These are phyloP conservation scores for Zygoascus sp. DNA, from an alignment of 1,139 yeast genomes.

Conservation along the genomic window DNA sequence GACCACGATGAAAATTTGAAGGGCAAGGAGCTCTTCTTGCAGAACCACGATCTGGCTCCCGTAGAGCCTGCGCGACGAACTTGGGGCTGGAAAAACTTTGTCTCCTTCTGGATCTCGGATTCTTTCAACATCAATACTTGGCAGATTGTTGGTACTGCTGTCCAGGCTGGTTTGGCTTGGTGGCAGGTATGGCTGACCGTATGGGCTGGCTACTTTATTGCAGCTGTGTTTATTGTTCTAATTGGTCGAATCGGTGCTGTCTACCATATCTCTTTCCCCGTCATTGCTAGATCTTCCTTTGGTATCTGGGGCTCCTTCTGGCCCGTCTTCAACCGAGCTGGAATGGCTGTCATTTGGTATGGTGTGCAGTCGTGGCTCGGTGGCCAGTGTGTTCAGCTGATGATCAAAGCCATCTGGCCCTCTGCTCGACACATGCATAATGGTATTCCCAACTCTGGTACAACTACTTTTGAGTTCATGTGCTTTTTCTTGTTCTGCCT, in stretches of 20 bases:
- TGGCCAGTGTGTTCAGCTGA: conserved; percentile 69
- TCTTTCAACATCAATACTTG: conserved; percentile 84
- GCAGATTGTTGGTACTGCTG: conserved; percentile 87
- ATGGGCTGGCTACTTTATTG: conserved; percentile 46
- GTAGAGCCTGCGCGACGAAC: conserved; percentile 59
- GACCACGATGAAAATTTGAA: conserved; percentile 24
- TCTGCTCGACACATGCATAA: conserved; percentile 37
- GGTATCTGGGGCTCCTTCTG: conserved; percentile 39
- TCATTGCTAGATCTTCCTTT: conserved; percentile 36
- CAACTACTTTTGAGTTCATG: conserved; percentile 66
- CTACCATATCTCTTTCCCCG: conserved; percentile 39
- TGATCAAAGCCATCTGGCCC: conserved; percentile 44
- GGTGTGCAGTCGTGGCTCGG: conserved; percentile 81
- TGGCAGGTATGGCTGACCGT: conserved; percentile 88
- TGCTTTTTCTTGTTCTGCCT: conserved; percentile 78
- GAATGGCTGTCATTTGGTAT: conserved; percentile 81
- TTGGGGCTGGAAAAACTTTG: conserved; percentile 79
- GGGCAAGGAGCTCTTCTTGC: conserved; percentile 37
- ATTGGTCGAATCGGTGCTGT: conserved; percentile 37
- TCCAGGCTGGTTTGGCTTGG: conserved; percentile 70
- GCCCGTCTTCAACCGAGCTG: conserved; percentile 52
- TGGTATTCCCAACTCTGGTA: conserved; percentile 48
- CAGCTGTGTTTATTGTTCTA: conserved; percentile 33
- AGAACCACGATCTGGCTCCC: conserved; percentile 71
- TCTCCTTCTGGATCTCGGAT: conserved; percentile 81